Base-by-base conservation (phyloP, 495 filamentous ascomycete species). In the Xylaria cubensis region DNA sequence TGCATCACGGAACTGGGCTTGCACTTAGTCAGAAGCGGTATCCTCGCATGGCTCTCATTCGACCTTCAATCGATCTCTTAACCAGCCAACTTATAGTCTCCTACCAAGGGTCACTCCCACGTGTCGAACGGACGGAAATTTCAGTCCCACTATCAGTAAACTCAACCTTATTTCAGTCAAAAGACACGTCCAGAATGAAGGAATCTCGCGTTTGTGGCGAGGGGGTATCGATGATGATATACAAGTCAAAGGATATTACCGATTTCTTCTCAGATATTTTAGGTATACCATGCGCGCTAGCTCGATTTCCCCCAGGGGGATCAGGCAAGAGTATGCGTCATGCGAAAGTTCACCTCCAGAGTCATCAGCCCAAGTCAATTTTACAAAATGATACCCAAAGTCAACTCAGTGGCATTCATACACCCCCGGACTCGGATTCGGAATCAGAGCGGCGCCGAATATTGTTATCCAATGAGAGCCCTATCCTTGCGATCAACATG, bases 401-500 rank as follows among this genome's bases (percentile, higher is more conserved):
- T 4, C 80, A 88, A n/a, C 90, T 88, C 71, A 88, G 88, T 41
- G 76, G 74, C 7, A 79, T 85, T 17, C 84, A 83, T 7, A 79
- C 86, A 62, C 78, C 86, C 70, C 80, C 83, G 61, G 86, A 88
- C 76, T 83, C 86, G 41, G 82, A 86, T 76, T 77, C 80, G 21
- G 78, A 86, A 77, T 66, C 78, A 34, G 70, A 73, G 19, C 69
- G 61, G 39, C 86, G 79, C n/a, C 90, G 90, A 3, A 93, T 97
- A 58, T 82, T 94, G 2, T 82, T 99, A 4, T 92, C 94, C 17
- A 99, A 99, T 76, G 96, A 99, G 78, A 94, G 91, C 59, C 95
- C 96, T 0, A 96, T 99, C 64, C 87, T 99, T 0, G 85, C 92
- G 6, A 92, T 99, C 39, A 94, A 91, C 15, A 86, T 88, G 21